Evolutionary conservation across 1,284 basidiomycete genomes (phyloP).

Genomic region (Leccinum subrobustum): DNA sequence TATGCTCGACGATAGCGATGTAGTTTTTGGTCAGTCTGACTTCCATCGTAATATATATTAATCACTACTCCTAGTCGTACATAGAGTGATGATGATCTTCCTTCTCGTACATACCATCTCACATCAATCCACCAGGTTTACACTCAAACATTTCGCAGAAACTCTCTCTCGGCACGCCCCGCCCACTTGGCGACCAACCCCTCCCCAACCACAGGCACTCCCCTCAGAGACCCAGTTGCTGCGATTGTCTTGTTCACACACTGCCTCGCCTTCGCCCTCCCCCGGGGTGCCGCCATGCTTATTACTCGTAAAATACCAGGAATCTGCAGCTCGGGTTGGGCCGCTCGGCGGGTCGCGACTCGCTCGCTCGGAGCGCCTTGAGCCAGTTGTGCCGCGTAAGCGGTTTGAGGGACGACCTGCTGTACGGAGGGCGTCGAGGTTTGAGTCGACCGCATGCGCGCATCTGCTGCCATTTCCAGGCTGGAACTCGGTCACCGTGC

Average conservation of each 20-base stretch:
- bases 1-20: not conserved
- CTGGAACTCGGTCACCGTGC: too few relatives aligned
- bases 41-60: not conserved
- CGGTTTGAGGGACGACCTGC: slow-evolving; percentile 44
- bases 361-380: slow-evolving; percentile 40
- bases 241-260: slow-evolving; percentile 24
- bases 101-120: not conserved
- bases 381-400: slow-evolving; percentile 48
- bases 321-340: slow-evolving; percentile 51
- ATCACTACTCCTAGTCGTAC: not conserved
- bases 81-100: not conserved
- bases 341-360: slow-evolving; percentile 31
- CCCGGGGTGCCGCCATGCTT: slow-evolving; percentile 20
- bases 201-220: not conserved
- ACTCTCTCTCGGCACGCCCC: not conserved
- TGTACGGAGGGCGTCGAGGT: not conserved
- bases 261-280: slow-evolving; percentile 12
- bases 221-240: not conserved
- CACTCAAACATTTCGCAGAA: not conserved
- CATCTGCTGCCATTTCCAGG: too few relatives aligned
- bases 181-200: not conserved
- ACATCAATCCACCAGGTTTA: not conserved
- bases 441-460: not conserved
- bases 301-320: slow-evolving; percentile 39
- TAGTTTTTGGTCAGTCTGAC: not conserved